Conservation (phyloP, 2,329 filamentous ascomycete species). For the Aureobasidium subglaciale region DNA sequence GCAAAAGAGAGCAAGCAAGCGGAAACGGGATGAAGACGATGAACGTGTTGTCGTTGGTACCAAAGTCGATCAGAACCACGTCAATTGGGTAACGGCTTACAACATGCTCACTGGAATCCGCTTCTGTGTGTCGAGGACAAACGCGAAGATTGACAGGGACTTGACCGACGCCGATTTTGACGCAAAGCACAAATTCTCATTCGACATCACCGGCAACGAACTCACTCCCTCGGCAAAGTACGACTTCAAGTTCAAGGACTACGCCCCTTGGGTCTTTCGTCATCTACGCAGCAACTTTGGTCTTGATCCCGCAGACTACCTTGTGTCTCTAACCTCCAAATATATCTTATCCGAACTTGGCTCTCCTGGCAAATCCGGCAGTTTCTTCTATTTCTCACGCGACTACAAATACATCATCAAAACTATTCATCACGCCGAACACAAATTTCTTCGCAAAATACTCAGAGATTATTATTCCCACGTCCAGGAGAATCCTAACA, state of each 20-base stretch:
- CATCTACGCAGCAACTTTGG: slow-evolving; percentile 81
- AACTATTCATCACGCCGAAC: slow-evolving; percentile 93
- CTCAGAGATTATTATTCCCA: slow-evolving; percentile 90
- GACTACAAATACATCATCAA: slow-evolving; percentile 99
- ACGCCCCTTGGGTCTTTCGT: slow-evolving; percentile 98
- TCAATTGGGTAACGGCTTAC: slow-evolving; percentile 96
- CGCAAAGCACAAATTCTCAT: slow-evolving; percentile 93
- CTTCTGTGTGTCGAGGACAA: slow-evolving; percentile 90
- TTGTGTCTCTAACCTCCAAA: slow-evolving; percentile 96
- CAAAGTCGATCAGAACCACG: slow-evolving; percentile 94
- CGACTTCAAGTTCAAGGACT: slow-evolving; percentile 99
- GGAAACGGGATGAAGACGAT: slow-evolving; percentile 77
- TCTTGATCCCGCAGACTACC: slow-evolving; percentile 91
- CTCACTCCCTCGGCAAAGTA: slow-evolving; percentile 97
- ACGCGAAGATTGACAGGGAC: slow-evolving; percentile 89
- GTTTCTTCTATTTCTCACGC: slow-evolving; percentile 98
- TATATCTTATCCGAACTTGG: slow-evolving; percentile 97
- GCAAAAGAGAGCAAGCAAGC: slow-evolving; percentile 83
- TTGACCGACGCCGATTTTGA: slow-evolving; percentile 88
- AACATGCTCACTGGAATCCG: slow-evolving; percentile 99
- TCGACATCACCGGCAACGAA: slow-evolving; percentile 97
- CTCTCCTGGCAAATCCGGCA: slow-evolving; percentile 95
- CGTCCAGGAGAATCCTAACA: slow-evolving; percentile 89
- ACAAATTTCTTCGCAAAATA: slow-evolving; percentile 78
- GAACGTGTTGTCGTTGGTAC: slow-evolving; percentile 88